Percentiles rank a stretch among this genome's conserved stretches.
Conservation (phyloP, 208 protist species). For the Dictyostelium gargantuum region DNA sequence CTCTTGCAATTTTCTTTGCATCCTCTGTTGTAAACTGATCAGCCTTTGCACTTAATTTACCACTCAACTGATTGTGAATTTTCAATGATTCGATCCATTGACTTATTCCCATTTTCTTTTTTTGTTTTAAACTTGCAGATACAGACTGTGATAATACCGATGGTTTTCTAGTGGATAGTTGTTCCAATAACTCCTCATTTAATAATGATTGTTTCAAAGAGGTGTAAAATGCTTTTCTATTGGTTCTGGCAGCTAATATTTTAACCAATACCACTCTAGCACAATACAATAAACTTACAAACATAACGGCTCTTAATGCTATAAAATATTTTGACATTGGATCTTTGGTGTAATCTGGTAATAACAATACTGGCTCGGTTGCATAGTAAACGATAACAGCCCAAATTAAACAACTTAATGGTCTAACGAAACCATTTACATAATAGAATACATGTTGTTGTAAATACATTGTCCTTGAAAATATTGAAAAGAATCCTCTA, state of each 20-base stretch:
- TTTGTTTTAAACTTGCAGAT: conserved; percentile 23
- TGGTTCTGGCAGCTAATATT: conserved; percentile 30
- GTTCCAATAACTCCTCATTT: conserved; percentile 31
- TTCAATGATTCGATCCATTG: conserved; percentile 43
- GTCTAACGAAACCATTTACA: conserved; percentile 11
- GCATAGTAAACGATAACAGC: not conserved
- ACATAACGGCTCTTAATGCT: conserved; percentile 12
- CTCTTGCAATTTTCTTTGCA: conserved; percentile 21
- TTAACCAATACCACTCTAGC: not conserved
- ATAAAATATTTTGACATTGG: conserved; percentile 15
- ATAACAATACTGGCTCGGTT: not conserved
- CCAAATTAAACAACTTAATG: conserved; percentile 5
- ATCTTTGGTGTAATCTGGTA: not conserved
- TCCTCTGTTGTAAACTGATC: not conserved
- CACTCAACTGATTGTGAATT: not conserved
- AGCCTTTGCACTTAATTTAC: not conserved
- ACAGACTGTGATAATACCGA: not conserved
- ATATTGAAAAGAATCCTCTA: not conserved
- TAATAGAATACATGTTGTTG: conserved; percentile 64
- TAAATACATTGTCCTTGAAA: conserved; percentile 22
- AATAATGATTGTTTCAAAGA: conserved; percentile 11
- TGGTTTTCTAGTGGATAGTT: not conserved
- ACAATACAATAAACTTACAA: conserved; percentile 40
- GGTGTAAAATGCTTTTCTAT: conserved; percentile 46
- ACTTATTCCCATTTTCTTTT: conserved; percentile 4